Conservation (phyloP, 352 stramenopile species). For the Globisporangium iwayamae region DNA sequence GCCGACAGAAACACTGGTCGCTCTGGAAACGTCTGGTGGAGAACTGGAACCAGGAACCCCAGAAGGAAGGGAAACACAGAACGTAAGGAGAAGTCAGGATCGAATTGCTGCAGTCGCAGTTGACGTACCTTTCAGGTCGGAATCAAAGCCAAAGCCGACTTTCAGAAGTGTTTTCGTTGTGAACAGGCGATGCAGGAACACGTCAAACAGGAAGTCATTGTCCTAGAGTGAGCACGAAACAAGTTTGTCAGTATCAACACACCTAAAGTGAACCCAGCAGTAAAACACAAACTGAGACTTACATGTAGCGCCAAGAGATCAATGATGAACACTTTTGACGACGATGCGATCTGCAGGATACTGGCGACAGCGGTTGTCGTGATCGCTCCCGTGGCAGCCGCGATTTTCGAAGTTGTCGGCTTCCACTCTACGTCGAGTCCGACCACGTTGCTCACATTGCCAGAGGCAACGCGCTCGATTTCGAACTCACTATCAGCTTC, state of each 20-base stretch:
- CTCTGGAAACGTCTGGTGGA: slow-evolving; percentile 68
- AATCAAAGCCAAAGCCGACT: slow-evolving; percentile 68
- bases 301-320: slow-evolving; percentile 62
- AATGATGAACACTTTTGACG: slow-evolving; percentile 43
- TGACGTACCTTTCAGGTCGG: slow-evolving; percentile 57
- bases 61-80: background rate
- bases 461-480: background rate
- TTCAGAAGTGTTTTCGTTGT: slow-evolving; percentile 33
- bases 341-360: slow-evolving; percentile 59
- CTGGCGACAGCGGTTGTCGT: slow-evolving; percentile 41
- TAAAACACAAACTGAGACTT: slow-evolving; percentile 5
- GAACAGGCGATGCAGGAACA: slow-evolving; percentile 37
- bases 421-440: slow-evolving; percentile 72
- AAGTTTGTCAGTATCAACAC: background rate
- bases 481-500: background rate
- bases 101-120: too few species aligned
- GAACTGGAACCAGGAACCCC: slow-evolving; percentile 24
- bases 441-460: slow-evolving; percentile 19
- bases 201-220: slow-evolving; percentile 41
- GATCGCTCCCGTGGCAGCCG: slow-evolving; percentile 8
- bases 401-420: slow-evolving; percentile 29
- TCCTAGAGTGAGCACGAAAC: slow-evolving; percentile 19
- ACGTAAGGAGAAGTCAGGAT: background rate
- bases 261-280: background rate
- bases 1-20: slow-evolving; percentile 32